Evolutionary conservation across 306 rosid species (phyloP), one percentile per base, ranked within the genome.

Genomic region (Pterocarpus santalinus): DNA sequence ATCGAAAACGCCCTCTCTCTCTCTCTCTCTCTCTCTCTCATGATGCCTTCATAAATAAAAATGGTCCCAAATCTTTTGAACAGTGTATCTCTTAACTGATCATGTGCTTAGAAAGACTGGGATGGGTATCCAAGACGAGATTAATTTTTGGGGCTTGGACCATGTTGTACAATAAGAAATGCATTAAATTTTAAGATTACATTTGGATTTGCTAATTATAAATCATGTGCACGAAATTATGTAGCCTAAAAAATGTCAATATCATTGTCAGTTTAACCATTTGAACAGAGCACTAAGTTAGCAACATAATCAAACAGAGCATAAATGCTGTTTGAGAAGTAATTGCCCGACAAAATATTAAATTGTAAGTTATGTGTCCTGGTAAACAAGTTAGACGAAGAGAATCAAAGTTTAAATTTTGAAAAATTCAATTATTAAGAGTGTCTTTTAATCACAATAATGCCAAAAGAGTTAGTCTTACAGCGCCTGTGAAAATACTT

Each of bases 81-180:
- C 28, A 41, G 13, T 36, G 69, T 46, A 67, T 65, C 53, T 47
- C 28, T 13, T 47, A 60, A 36, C 39, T 71, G 41, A 66, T 67
- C 78, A 75, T 80, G 87, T 86, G 87, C 75, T 82, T 65, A 62
- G 68, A 65, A 65, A 75, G 52, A 65, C n/a, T n/a, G 17, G 43
- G 57, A 61, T 82, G 43, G 39, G 65, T 41, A 58, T 61, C 44
- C 75, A 74, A 78, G 52, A 62, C 69, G 34, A 78, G 75, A 85
- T 78, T 78, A 65, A 80, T 55, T 70, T 68, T 46, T 39, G 80
- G 66, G 67, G 46, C 41, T 1, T 62, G 82, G 73, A 78, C 84
- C 82, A 79, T 82, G 81, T n/a, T 11, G 75, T 82, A 68, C 67
- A 51, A 10, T 55, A 8, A 34, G 22, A 74, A 17, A 44, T 66